These are phyloP conservation scores for Drechslerella stenobrocha DNA, from an alignment of 2,329 filamentous ascomycete species.

Conservation along the genomic window DNA sequence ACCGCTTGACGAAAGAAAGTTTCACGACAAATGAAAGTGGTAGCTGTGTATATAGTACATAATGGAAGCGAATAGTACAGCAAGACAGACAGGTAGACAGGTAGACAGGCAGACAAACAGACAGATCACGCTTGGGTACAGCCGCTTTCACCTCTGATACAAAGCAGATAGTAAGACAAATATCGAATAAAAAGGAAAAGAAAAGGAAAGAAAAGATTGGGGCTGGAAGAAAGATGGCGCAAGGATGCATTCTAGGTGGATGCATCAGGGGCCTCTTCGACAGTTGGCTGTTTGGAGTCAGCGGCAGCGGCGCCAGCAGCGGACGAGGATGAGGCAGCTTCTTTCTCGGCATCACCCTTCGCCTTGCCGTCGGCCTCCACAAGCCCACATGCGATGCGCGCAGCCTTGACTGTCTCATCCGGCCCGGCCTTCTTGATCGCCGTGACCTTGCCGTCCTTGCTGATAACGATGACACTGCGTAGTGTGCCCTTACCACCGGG, in stretches of 20 bases:
- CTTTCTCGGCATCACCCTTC: slow-evolving; percentile 23
- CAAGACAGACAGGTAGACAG: too few relatives aligned
- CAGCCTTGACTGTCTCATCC: slow-evolving; percentile 49
- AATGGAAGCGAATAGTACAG: not conserved
- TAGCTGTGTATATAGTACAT: slow-evolving; percentile 2
- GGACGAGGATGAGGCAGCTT: slow-evolving; percentile 1
- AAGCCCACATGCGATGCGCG: slow-evolving; percentile 50
- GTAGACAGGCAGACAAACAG: too few relatives aligned
- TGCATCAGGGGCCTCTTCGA: slow-evolving; percentile 44
- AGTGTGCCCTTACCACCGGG: slow-evolving; percentile 66
- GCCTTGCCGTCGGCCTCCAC: slow-evolving; percentile 21
- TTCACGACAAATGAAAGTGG: not conserved
- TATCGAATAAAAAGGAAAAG: slow-evolving; percentile 16
- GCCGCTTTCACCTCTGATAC: slow-evolving; percentile 3
- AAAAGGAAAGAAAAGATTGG: not conserved
- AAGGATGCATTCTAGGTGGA: slow-evolving; percentile 12
- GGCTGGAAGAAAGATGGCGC: not conserved
- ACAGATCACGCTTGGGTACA: not conserved
- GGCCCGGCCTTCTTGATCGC: slow-evolving; percentile 50
- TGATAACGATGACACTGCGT: slow-evolving; percentile 86
- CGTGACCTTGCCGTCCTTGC: slow-evolving; percentile 62
- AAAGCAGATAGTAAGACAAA: slow-evolving; percentile 32
- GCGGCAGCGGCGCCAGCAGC: slow-evolving; percentile 7
- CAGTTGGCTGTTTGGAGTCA: slow-evolving; percentile 40
- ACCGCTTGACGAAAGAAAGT: slow-evolving; percentile 2